Conservation (phyloP, 805 yeast genomes). For the Pichia insulana region DNA sequence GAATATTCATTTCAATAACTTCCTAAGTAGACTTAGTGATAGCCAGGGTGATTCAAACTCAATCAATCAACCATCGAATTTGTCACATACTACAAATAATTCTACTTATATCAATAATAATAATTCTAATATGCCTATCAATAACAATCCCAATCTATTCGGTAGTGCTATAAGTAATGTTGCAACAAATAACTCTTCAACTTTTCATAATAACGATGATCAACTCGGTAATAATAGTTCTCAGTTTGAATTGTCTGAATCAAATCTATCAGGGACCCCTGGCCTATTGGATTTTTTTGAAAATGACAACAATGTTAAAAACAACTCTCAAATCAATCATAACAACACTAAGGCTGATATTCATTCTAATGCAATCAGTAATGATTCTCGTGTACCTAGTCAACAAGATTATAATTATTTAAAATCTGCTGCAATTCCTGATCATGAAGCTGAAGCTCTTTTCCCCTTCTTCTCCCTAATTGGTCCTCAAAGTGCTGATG, state of each 20-base stretch:
- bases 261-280: background rate
- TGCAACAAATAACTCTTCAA: background rate
- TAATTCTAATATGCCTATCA: background rate
- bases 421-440: constrained; percentile 15
- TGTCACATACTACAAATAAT: constrained; percentile 4
- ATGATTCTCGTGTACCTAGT: background rate
- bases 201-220: background rate
- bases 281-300: background rate
- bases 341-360: background rate
- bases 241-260: constrained; percentile 5
- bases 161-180: background rate
- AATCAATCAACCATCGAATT: too few species aligned
- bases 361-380: background rate
- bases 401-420: constrained; percentile 4
- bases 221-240: background rate
- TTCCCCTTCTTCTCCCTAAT: constrained; percentile 28
- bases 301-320: background rate
- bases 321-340: background rate
- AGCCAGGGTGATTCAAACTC: constrained; percentile 5
- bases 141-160: background rate
- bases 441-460: constrained; percentile 22
- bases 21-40: constrained; percentile 19
- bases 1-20: constrained; percentile 26
- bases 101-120: background rate
- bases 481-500: constrained; percentile 20